These are phyloP conservation scores for Microdochium paspali DNA, from an alignment of 2,329 filamentous ascomycete genomes.

Conservation along the genomic window DNA sequence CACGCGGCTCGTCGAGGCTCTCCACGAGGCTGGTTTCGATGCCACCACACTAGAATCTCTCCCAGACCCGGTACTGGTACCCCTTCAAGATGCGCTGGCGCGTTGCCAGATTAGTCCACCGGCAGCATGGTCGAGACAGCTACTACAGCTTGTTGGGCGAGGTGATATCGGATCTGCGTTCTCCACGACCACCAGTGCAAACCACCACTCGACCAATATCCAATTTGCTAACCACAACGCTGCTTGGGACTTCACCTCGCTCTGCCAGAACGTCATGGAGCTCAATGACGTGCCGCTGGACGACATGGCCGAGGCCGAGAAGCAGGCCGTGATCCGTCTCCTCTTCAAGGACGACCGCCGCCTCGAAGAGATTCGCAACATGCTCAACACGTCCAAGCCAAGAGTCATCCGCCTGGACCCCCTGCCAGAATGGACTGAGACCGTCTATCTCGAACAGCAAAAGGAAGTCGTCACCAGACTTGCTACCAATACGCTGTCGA, in stretches of 20 bases:
- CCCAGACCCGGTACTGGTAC: slow-evolving; percentile 73
- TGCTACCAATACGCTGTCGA: slow-evolving; percentile 77
- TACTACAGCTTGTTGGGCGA: slow-evolving; percentile 70
- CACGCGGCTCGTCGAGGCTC: slow-evolving; percentile 61
- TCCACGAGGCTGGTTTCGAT: slow-evolving; percentile 62
- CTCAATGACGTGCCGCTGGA: slow-evolving; percentile 54
- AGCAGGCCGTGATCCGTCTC: slow-evolving; percentile 71
- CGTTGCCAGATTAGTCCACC: slow-evolving; percentile 77
- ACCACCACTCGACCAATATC: slow-evolving; percentile 24
- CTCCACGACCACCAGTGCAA: slow-evolving; percentile 31
- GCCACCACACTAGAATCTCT: slow-evolving; percentile 62
- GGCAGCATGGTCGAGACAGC: slow-evolving; percentile 59
- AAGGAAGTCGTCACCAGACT: slow-evolving; percentile 82
- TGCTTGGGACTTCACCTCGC: slow-evolving; percentile 65
- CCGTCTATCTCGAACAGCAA: slow-evolving; percentile 82
- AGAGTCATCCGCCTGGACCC: slow-evolving; percentile 70
- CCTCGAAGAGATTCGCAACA: slow-evolving; percentile 71
- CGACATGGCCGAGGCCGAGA: slow-evolving; percentile 74
- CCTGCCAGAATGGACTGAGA: slow-evolving; percentile 71
- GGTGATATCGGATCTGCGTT: slow-evolving; percentile 69
- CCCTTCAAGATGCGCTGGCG: slow-evolving; percentile 76
- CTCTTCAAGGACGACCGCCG: slow-evolving; percentile 90
- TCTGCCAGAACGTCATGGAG: slow-evolving; percentile 60
- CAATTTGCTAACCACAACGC: slow-evolving; percentile 56
- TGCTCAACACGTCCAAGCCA: slow-evolving; percentile 79